These are phyloP conservation scores for Trichoderma atroviride DNA, from an alignment of 2,329 filamentous ascomycete genomes.

Conservation along the genomic window DNA sequence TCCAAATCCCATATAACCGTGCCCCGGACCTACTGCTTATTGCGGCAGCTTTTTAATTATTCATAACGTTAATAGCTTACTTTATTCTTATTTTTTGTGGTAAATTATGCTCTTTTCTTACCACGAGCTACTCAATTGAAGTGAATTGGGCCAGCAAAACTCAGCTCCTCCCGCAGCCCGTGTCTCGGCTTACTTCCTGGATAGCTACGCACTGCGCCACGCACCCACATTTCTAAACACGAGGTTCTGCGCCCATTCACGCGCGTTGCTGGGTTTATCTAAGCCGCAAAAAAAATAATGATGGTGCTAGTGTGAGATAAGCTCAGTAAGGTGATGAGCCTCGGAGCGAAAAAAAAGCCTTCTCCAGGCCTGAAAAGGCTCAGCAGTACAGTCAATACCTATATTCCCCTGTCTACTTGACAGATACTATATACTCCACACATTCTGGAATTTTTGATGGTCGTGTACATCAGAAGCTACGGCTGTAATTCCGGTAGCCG, in stretches of 20 bases:
- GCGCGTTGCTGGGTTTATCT: not conserved
- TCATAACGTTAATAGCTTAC: not conserved
- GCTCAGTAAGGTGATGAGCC: not conserved
- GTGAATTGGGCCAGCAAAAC: not conserved
- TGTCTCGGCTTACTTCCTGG: not conserved
- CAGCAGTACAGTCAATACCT: not conserved
- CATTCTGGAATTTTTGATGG: not conserved
- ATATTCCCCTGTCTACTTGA: not conserved
- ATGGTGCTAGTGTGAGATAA: not conserved
- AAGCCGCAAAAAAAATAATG: not conserved
- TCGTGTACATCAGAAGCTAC: not conserved
- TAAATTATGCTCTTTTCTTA: not conserved
- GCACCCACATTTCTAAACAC: constrained; percentile 13
- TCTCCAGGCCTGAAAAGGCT: not conserved
- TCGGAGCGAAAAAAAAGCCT: not conserved
- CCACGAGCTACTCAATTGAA: not conserved
- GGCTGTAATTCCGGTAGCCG: not conserved
- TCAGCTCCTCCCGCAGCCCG: not conserved
- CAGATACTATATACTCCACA: too few relatives aligned
- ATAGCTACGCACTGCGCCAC: constrained; percentile 5
- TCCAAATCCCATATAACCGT: not conserved
- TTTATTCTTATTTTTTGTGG: not conserved
- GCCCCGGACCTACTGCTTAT: not conserved
- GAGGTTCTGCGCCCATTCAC: not conserved
- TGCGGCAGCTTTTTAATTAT: not conserved